Base-by-base conservation (phyloP, 2,329 filamentous ascomycete genomes). In the Pseudopyrenochaeta lycopersici region DNA sequence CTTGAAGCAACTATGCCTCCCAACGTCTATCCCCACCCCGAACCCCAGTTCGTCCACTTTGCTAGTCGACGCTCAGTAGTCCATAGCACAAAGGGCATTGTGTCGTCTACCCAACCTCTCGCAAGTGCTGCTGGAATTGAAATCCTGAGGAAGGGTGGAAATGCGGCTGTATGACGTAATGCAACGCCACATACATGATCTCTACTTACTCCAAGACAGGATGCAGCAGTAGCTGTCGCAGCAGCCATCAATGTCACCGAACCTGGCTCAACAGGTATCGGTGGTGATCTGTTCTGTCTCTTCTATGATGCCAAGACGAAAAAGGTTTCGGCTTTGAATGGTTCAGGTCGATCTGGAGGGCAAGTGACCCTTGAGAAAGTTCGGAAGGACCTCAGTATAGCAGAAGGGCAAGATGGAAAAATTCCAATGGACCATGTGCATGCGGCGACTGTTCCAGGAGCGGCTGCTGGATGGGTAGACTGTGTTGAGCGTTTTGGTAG, bases 211-310 rank as follows among this genome's bases (percentile, higher is more conserved):
- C 32, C 43, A 33, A 27, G 12, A 27, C 38, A 96, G 91, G 94
- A 98, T 81, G 94, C 95, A n/a, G 94, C 95, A 7, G 91, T 98
- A 3, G 95, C 95, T 38, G 91, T 96, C 56, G 94, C 95, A 39
- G 95, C 95, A 29, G 92, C 88, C 4, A 82, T 99, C 51, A 98
- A 97, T 77, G 85, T 98, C 71, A 97, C 94, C 0, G 95, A 99
- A 73, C 95, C 95, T 7, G 88, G 88, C 54, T 95, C 90, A 5
- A 98, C 95, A 0, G 95, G 95, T 35, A 97, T 99, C 55, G 95
- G 95, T 52, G 95, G 95, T 58, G 95, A 99, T 78, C 92, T 97
- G 88, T 99, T 98, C 79, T 93, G 93, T 75, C 85, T 98, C 31
- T 97, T 87, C 82, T 98, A 94, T 80, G 86, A 96, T 72, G 91